Evolutionary conservation across 2,329 filamentous ascomycete species (phyloP), one percentile per base, ranked within the genome.

Genomic region (Massarina eburnea): DNA sequence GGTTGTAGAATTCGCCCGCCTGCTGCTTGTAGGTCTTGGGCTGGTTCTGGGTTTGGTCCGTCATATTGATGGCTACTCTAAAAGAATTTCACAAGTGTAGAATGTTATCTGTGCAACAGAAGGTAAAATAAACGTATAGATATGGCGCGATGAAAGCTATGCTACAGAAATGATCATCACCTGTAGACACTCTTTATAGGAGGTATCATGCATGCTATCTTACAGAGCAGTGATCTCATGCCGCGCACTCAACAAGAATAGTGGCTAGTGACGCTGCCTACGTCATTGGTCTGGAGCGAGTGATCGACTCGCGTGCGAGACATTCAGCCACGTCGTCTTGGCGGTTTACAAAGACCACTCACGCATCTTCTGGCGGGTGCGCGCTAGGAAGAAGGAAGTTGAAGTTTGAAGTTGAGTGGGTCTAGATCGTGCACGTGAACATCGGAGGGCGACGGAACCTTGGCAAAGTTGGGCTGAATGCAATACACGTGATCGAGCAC

Each of bases 1-100:
- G 71, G 72, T 87, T 84, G 76, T 89, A 89, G 40, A 79, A 82
- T 45, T 83, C 64, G 21, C 48, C 47, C 1, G 60, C 66, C 14
- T 57, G 47, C 27, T 67, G 42, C 47, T 54, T 63, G 61, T 68
- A 68, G 3, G 62, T 60, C 45, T 68, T 67, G 9, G 46, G 44
- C 10, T 38, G 19, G 36, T 27, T 30, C n/a, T 51, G 40, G 41
- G 48, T 48, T 18, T 44, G 36, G 38, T 44, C 46, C 3, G 46
- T 12, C 46, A 49, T 48, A 8, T 29, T 47, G 35, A 22, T 37
- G 36, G 17, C 5, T 34, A n/a, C n/a, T 29, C n/a, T 35, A 14
- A 14, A 30, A 30, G n/a, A n/a, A 9, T 36, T 36, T 8, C 10
- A 34, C 8, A 34, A 34, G 32, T 34, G 26, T 8, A 6, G 32